Conservation (phyloP, 352 stramenopile species). For the Globisporangium spiculum region DNA sequence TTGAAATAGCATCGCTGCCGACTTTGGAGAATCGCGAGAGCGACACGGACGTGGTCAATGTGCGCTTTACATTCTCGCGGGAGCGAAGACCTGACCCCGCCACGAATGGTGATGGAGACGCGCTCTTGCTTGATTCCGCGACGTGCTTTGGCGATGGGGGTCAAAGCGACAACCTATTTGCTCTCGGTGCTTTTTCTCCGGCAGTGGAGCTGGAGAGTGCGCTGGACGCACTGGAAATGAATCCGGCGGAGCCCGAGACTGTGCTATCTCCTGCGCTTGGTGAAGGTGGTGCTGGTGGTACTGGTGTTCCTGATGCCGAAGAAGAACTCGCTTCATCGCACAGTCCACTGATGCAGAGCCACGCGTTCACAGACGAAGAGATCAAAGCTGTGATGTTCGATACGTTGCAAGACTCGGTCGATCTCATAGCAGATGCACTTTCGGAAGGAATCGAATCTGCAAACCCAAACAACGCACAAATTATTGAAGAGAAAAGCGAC, state of each 20-base stretch:
- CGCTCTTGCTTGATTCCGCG: neutral
- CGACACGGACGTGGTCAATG: slow-evolving; percentile 41
- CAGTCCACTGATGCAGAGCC: neutral
- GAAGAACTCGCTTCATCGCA: neutral
- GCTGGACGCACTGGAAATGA: slow-evolving; percentile 29
- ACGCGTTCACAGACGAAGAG: slow-evolving; percentile 2
- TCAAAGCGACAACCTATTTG: slow-evolving; percentile 19
- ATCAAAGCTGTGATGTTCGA: slow-evolving; percentile 21
- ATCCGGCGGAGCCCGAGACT: neutral
- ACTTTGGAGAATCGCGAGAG: slow-evolving; percentile 11
- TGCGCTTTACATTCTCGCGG: slow-evolving; percentile 60
- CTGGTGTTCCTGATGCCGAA: neutral
- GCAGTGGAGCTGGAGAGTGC: slow-evolving; percentile 46
- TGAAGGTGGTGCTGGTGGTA: neutral
- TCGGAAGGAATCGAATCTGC: neutral
- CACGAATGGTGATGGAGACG: neutral
- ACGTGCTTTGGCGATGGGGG: neutral
- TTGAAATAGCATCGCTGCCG: neutral
- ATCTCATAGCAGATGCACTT: slow-evolving; percentile 20
- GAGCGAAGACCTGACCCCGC: slow-evolving; percentile 11
- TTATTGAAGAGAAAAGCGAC: neutral
- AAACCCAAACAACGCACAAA: neutral
- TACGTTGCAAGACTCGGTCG: slow-evolving; percentile 29
- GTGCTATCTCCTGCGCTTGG: neutral
- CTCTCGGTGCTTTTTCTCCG: slow-evolving; percentile 49